A percentile compares a stretch with the other conserved stretches of the same genome.
These are phyloP conservation scores for Zangia roseola DNA, from an alignment of 768 basidiomycete species.

Conservation along the genomic window DNA sequence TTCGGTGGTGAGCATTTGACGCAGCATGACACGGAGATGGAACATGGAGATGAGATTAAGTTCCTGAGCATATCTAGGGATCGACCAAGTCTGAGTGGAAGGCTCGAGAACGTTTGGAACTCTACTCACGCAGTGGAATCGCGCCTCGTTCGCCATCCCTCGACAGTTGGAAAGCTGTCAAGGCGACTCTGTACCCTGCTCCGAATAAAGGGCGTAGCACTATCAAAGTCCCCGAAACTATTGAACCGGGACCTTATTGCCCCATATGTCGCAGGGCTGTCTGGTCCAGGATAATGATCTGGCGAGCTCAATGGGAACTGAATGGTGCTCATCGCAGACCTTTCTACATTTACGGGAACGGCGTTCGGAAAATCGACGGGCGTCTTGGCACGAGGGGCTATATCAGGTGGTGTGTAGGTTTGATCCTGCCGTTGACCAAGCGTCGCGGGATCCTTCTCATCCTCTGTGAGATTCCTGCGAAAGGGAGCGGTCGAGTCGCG, in stretches of 20 bases:
- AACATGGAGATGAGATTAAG: constrained; percentile 84
- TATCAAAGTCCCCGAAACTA: constrained; percentile 73
- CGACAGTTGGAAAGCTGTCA: constrained; percentile 51
- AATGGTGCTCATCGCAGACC: constrained; percentile 59
- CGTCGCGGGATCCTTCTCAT: constrained; percentile 61
- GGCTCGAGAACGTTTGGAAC: constrained; percentile 2
- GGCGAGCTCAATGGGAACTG: constrained; percentile 82
- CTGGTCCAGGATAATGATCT: constrained; percentile 50
- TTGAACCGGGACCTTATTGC: constrained; percentile 61
- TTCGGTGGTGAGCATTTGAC: constrained; percentile 85
- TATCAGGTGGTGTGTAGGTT: constrained; percentile 25
- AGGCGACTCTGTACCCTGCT: constrained; percentile 82
- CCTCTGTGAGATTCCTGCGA: constrained; percentile 69
- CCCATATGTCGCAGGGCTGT: constrained; percentile 53
- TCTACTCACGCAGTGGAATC: constrained; percentile 84
- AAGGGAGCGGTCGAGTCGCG: constrained; percentile 69
- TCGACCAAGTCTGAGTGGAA: not conserved
- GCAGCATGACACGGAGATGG: constrained; percentile 87
- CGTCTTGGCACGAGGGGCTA: constrained; percentile 45
- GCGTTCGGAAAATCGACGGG: constrained; percentile 58
- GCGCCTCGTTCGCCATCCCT: constrained; percentile 84
- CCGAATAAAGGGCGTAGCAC: constrained; percentile 74
- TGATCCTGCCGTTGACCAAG: constrained; percentile 39
- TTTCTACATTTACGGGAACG: constrained; percentile 50
- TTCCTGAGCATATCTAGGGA: constrained; percentile 71